Evolutionary conservation across 371 early-diverging fungal genomes (phyloP).

Genomic region (Phascolomyces articulosus): DNA sequence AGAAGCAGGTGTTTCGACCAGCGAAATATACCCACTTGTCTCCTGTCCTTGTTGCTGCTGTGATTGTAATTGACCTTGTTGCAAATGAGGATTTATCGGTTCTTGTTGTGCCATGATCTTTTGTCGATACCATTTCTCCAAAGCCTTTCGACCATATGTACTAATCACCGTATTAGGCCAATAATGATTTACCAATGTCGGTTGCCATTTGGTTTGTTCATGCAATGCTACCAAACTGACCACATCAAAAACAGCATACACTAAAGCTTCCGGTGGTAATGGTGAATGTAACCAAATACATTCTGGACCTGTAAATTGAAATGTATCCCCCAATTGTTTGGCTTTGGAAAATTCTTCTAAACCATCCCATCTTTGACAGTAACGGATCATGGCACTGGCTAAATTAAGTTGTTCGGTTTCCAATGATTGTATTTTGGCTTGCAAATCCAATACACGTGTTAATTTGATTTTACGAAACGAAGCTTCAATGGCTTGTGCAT

Average conservation of each 20-base stretch:
- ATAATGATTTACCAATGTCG: constrained; percentile 10
- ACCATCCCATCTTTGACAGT: constrained; percentile 34
- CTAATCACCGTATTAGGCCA: constrained; percentile 31
- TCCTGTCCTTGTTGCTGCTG: neutral
- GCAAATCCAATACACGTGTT: constrained; percentile 38
- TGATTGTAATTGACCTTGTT: too few relatives aligned
- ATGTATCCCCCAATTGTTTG: constrained; percentile 30
- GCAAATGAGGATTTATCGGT: too few relatives aligned
- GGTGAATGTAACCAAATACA: constrained; percentile 44
- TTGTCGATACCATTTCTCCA: constrained; percentile 25
- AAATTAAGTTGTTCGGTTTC: constrained; percentile 34
- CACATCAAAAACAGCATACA: constrained; percentile 51
- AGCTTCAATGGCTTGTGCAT: constrained; percentile 43
- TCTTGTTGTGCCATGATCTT: constrained; percentile 10
- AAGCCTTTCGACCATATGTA: constrained; percentile 3
- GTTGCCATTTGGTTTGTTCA: constrained; percentile 13
- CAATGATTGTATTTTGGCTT: constrained; percentile 29
- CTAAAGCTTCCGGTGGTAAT: constrained; percentile 39
- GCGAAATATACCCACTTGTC: neutral
- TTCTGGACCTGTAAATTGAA: constrained; percentile 30
- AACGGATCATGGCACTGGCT: constrained; percentile 27
- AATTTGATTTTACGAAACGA: constrained; percentile 24
- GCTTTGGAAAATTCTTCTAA: constrained; percentile 32
- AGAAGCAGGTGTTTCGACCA: constrained; percentile 1
- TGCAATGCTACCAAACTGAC: constrained; percentile 37